Evolutionary conservation across 768 basidiomycete species (phyloP).

Genomic region (Mycena alexandri): DNA sequence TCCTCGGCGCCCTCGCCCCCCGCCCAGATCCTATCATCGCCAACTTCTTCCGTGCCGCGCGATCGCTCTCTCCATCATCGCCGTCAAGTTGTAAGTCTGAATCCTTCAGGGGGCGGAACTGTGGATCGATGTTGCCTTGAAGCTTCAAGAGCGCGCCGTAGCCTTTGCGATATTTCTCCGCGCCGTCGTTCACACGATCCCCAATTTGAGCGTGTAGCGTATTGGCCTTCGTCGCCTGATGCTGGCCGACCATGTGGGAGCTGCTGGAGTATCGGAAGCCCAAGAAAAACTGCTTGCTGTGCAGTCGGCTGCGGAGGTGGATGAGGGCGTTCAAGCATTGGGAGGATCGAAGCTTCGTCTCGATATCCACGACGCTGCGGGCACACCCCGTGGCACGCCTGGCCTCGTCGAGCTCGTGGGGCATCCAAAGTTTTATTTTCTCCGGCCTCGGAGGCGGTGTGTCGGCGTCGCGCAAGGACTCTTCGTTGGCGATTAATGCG

Average conservation of each 20-base stretch:
- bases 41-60: not conserved
- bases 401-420: not conserved
- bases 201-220: not conserved
- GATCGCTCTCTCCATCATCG: not conserved
- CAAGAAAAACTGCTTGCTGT: not conserved
- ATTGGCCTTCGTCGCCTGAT: not conserved
- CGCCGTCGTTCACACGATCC: not conserved
- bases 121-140: not conserved
- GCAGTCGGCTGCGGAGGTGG: not conserved
- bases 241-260: not conserved
- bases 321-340: not conserved
- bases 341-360: not conserved
- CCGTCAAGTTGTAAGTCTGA: not conserved
- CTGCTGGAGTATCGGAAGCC: not conserved
- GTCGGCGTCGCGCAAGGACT: not conserved
- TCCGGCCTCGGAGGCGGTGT: not conserved
- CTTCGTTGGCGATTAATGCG: not conserved
- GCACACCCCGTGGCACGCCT: not conserved
- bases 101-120: not conserved
- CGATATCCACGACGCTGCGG: not conserved
- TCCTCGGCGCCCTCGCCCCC: not conserved
- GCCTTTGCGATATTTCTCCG: not conserved
- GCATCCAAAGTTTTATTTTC: constrained; percentile 12
- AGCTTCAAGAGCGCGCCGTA: not conserved
- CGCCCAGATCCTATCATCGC: not conserved